Conservation (phyloP, 2,329 filamentous ascomycete genomes). For the Ascomycota sp. region DNA sequence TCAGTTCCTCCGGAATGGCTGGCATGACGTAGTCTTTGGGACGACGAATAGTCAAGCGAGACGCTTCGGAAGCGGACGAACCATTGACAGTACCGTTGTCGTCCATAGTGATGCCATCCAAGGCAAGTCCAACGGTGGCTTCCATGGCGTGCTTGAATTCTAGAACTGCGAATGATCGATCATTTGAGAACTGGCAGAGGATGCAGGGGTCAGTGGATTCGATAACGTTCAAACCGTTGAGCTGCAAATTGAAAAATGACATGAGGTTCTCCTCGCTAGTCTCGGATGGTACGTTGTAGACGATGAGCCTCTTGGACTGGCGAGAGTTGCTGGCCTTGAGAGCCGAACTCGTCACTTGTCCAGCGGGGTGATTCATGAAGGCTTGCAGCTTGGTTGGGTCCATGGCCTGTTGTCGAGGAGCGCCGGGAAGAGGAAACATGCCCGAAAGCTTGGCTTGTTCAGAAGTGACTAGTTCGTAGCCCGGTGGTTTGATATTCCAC, state of each 20-base stretch:
- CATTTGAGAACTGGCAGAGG: constrained; percentile 58
- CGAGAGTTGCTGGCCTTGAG: constrained; percentile 83
- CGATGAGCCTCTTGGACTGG: constrained; percentile 77
- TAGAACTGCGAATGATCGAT: constrained; percentile 59
- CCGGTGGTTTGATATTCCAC: constrained; percentile 97
- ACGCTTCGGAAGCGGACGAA: constrained; percentile 25
- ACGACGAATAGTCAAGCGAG: constrained; percentile 53
- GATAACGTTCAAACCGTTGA: constrained; percentile 89
- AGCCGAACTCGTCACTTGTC: constrained; percentile 46
- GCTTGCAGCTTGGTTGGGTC: constrained; percentile 83
- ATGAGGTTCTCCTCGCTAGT: constrained; percentile 55
- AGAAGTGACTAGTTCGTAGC: constrained; percentile 93
- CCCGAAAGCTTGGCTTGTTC: constrained; percentile 96
- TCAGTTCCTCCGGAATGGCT: constrained; percentile 46
- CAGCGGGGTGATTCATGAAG: constrained; percentile 77
- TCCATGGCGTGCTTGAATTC: constrained; percentile 80
- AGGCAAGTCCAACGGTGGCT: constrained; percentile 70
- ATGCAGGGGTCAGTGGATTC: constrained; percentile 66
- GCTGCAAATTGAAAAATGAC: constrained; percentile 83
- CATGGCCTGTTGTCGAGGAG: constrained; percentile 84
- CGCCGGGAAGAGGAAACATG: constrained; percentile 95
- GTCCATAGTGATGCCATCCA: constrained; percentile 79
- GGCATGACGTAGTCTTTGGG: constrained; percentile 97
- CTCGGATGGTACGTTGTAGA: constrained; percentile 55
- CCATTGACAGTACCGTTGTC: constrained; percentile 38